Conservation (phyloP, 2,329 filamentous ascomycete genomes). For the Stachybotrys chlorohalonatus region DNA sequence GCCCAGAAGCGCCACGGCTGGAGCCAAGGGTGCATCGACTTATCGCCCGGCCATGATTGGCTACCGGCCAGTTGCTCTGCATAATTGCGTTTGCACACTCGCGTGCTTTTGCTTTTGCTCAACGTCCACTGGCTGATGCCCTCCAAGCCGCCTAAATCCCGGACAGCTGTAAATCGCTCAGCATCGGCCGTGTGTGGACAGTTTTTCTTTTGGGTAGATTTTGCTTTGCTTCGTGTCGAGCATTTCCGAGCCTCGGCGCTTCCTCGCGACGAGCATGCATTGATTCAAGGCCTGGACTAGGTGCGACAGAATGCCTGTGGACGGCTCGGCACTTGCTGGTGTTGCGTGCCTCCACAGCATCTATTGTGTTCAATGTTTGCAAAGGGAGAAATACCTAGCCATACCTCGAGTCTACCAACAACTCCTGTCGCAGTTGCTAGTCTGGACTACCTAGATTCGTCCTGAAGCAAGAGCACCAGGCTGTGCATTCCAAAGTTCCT, state of each 20-base stretch:
- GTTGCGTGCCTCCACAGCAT: too few relatives aligned
- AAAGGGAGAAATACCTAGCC: too few relatives aligned
- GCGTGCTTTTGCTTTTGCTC: background rate
- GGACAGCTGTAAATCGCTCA: background rate
- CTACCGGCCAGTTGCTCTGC: slow-evolving; percentile 13
- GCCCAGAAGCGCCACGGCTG: slow-evolving; percentile 2
- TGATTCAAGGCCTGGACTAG: too few relatives aligned
- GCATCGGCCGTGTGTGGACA: background rate
- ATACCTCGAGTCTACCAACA: too few relatives aligned
- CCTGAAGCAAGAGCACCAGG: too few relatives aligned
- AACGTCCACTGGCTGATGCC: background rate
- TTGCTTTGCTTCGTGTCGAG: background rate
- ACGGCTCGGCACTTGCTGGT: too few relatives aligned
- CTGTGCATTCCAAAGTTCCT: too few relatives aligned
- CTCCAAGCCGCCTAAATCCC: background rate
- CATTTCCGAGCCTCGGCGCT: background rate
- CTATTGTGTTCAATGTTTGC: too few relatives aligned
- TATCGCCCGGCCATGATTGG: slow-evolving; percentile 22
- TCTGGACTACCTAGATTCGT: too few relatives aligned
- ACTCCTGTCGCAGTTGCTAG: too few relatives aligned
- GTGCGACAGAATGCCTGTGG: too few relatives aligned
- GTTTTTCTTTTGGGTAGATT: background rate
- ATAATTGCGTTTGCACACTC: slow-evolving; percentile 21
- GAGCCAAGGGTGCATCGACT: slow-evolving; percentile 9
- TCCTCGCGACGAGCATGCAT: too few relatives aligned